These are phyloP conservation scores for Mycena rebaudengoi DNA, from an alignment of 768 basidiomycete species.

Conservation along the genomic window DNA sequence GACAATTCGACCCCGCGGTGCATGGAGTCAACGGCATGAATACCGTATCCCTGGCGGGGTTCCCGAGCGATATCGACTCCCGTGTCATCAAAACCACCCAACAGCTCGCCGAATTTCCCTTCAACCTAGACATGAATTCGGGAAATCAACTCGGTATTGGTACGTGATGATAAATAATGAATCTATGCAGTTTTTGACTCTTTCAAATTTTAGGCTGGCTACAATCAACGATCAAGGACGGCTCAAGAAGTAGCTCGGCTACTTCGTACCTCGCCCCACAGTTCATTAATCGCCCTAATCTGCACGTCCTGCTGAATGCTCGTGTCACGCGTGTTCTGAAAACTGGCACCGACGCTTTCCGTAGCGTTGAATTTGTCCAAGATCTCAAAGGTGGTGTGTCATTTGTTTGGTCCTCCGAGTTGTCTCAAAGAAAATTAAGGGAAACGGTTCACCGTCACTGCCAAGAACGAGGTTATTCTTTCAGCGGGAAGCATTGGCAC, in stretches of 20 bases:
- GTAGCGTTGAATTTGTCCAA: slow-evolving; percentile 26
- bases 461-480: too few relatives aligned
- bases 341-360: slow-evolving; percentile 2
- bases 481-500: too few relatives aligned
- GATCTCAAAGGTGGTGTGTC: neutral
- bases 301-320: slow-evolving; percentile 30
- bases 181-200: neutral
- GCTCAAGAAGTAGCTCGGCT: slow-evolving; percentile 31
- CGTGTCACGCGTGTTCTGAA: slow-evolving; percentile 17
- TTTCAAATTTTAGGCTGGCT: slow-evolving; percentile 27
- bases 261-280: slow-evolving; percentile 33
- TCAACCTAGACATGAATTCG: slow-evolving; percentile 32
- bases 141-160: slow-evolving; percentile 43
- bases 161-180: too few relatives aligned
- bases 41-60: slow-evolving; percentile 31
- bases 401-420: too few relatives aligned
- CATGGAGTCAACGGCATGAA: slow-evolving; percentile 37
- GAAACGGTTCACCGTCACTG: too few relatives aligned
- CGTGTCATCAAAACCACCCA: slow-evolving; percentile 33
- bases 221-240: slow-evolving; percentile 24
- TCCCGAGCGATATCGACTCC: slow-evolving; percentile 27
- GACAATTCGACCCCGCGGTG: slow-evolving; percentile 32
- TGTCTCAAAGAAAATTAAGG: too few relatives aligned
- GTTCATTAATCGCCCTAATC: slow-evolving; percentile 32
- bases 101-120: slow-evolving; percentile 22